These are phyloP conservation scores for Termitomyces sp. DNA, from an alignment of 768 basidiomycete genomes.

Conservation along the genomic window DNA sequence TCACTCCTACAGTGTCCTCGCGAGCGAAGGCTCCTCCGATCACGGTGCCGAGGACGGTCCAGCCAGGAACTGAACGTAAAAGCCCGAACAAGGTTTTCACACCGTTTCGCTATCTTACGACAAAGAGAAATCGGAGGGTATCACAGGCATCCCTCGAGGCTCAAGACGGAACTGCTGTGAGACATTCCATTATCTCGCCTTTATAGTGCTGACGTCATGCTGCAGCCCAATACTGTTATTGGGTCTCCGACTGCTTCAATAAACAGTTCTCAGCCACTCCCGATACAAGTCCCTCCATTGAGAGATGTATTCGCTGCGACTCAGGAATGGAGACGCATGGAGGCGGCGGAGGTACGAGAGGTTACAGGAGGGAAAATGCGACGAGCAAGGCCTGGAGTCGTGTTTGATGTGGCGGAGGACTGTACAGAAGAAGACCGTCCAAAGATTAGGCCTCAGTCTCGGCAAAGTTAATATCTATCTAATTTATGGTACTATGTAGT, in stretches of 20 bases:
- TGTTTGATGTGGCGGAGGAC: constrained; percentile 57
- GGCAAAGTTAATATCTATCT: constrained; percentile 1
- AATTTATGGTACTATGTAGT: neutral
- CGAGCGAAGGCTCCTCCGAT: constrained; percentile 11
- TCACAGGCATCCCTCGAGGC: constrained; percentile 76
- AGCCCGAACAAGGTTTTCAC: constrained; percentile 45
- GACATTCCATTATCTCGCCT: constrained; percentile 18
- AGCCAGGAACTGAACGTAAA: constrained; percentile 26
- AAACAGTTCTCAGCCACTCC: constrained; percentile 39
- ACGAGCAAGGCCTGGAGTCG: constrained; percentile 56
- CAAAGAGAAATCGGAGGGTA: constrained; percentile 57
- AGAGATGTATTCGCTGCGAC: constrained; percentile 64
- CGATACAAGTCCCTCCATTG: constrained; percentile 47
- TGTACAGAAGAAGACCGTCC: constrained; percentile 34
- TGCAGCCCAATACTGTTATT: constrained; percentile 62
- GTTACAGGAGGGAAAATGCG: constrained; percentile 30
- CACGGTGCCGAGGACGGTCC: constrained; percentile 26
- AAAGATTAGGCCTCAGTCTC: constrained; percentile 9
- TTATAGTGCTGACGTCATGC: constrained; percentile 5
- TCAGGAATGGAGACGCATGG: constrained; percentile 64
- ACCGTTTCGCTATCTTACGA: constrained; percentile 56
- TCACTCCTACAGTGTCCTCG: constrained; percentile 7
- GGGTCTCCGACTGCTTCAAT: constrained; percentile 72
- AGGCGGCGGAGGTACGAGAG: constrained; percentile 43
- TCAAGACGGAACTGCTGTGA: constrained; percentile 72